A percentile compares a stretch with the other conserved stretches of the same genome.
Conservation (phyloP, 108 stramenopile species). For the Mediolabrus comicus region DNA sequence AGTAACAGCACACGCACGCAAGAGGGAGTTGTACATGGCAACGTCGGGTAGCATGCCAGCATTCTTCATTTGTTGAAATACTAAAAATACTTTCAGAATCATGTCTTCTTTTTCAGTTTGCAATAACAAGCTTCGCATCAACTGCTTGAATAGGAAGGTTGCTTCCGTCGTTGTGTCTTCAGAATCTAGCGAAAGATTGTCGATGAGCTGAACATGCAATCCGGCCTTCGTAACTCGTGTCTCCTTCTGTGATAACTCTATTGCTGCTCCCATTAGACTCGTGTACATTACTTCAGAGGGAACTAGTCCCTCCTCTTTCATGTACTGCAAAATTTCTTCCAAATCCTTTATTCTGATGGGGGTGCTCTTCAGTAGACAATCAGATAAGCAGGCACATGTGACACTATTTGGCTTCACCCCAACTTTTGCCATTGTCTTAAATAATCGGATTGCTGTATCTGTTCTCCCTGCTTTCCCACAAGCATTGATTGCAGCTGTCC, state of each 20-base stretch:
- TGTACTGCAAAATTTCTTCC: constrained; percentile 74
- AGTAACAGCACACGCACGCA: constrained; percentile 72
- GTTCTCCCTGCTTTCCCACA: constrained; percentile 80
- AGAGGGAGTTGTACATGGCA: constrained; percentile 80
- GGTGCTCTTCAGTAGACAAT: constrained; percentile 53
- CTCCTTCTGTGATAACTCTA: constrained; percentile 56
- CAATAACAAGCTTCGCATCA: constrained; percentile 58
- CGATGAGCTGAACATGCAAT: constrained; percentile 32
- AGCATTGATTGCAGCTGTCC: constrained; percentile 90
- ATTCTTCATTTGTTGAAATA: constrained; percentile 83
- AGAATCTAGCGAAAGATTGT: constrained; percentile 3
- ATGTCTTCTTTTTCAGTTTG: constrained; percentile 30
- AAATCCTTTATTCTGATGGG: constrained; percentile 60
- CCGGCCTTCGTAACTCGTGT: constrained; percentile 37
- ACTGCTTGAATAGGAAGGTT: constrained; percentile 74
- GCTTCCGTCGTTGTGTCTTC: constrained; percentile 45
- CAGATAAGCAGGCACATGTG: constrained; percentile 77
- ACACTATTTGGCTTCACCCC: constrained; percentile 69
- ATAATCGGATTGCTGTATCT: constrained; percentile 71
- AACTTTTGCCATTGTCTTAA: constrained; percentile 71
- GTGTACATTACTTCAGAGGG: constrained; percentile 89
- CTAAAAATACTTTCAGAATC: constrained; percentile 70
- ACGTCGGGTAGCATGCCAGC: constrained; percentile 71
- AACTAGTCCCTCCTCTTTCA: constrained; percentile 68
- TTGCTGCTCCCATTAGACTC: constrained; percentile 71